Conservation (phyloP, 2,329 filamentous ascomycete genomes). For the Colletotrichum scovillei region DNA sequence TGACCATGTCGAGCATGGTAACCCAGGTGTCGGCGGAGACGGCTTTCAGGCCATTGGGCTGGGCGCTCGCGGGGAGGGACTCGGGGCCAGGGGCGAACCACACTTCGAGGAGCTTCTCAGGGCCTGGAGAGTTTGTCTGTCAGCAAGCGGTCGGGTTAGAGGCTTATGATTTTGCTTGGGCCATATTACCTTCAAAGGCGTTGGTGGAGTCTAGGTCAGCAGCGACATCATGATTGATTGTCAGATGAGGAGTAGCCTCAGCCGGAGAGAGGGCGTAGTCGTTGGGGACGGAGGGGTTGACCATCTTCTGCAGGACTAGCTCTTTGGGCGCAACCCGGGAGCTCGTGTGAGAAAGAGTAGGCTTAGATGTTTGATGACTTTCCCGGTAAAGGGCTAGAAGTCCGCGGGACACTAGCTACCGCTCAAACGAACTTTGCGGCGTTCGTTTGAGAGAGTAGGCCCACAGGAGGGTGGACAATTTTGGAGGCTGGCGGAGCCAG, state of each 20-base stretch:
- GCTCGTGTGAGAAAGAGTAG: constrained; percentile 35
- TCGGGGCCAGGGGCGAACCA: constrained; percentile 91
- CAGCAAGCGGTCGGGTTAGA: constrained; percentile 17
- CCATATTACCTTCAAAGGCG: constrained; percentile 85
- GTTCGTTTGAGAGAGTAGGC: constrained; percentile 98
- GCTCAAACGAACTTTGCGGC: constrained; percentile 96
- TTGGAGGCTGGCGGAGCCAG: constrained; percentile 89
- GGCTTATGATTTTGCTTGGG: neutral
- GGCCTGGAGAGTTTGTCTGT: constrained; percentile 63
- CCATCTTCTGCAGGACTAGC: constrained; percentile 65
- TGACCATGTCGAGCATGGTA: constrained; percentile 96
- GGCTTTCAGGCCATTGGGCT: constrained; percentile 84
- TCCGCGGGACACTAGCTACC: constrained; percentile 96
- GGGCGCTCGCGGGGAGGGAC: constrained; percentile 76
- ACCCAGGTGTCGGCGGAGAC: constrained; percentile 91
- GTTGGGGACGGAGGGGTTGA: constrained; percentile 82
- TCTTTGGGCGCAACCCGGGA: constrained; percentile 37
- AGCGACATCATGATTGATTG: constrained; percentile 95
- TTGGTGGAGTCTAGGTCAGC: constrained; percentile 93
- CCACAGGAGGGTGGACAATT: constrained; percentile 77
- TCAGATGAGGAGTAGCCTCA: constrained; percentile 87
- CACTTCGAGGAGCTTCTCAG: constrained; percentile 97
- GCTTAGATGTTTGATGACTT: constrained; percentile 5
- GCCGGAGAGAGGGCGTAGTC: constrained; percentile 87
- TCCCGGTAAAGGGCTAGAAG: constrained; percentile 50